Evolutionary conservation across 345 rosid genomes (phyloP), one percentile per base, ranked within the genome.

Genomic region (Populus euphratica): DNA sequence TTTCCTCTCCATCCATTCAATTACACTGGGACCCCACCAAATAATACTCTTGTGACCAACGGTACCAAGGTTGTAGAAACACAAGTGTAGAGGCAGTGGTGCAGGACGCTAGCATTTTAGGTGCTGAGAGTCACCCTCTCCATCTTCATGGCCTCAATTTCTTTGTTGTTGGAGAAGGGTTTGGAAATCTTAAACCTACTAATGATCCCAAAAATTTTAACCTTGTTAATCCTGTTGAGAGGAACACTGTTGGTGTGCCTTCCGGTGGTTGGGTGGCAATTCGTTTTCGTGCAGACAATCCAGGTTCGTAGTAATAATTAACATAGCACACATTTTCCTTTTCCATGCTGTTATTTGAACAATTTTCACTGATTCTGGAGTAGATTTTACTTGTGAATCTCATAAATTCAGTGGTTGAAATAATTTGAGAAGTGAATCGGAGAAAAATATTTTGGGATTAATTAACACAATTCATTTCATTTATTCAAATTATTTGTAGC

Each of bases 61-160:
- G 27, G 27, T 25, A 25, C 27, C 27, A 25, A 25, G 27, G 27
- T 25, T 25, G 27, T 25, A 25, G 27, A 25, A 87, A 88, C 70
- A 80, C 94, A 12, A 88, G 83, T n/a, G 91, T 89, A 21, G 96
- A 94, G 76, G 56, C 91, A 23, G 90, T 92, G 43, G n/a, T 92
- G 82, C 98, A 94, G 50, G 96, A 74, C 68, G 91, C 97, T n/a
- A 91, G 89, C 75, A 88, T 94, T 49, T 52, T 89, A 59, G 93
- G 91, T 62, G 84, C 86, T 23, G 94, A 92, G 75, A 90, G 91
- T 81, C 98, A 94, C 79, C 98, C 98, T 69, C 39, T 90, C 7
- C 97, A 94, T 78, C 82, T 94, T 36, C 97, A 94, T 78, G 94
- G 98, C 43, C 84, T 61, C 79, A 88, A 89, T 83, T 90, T 93